phyloP scores from a whole-genome alignment of 345 rosid species.

The Brassica cretica region DNA sequence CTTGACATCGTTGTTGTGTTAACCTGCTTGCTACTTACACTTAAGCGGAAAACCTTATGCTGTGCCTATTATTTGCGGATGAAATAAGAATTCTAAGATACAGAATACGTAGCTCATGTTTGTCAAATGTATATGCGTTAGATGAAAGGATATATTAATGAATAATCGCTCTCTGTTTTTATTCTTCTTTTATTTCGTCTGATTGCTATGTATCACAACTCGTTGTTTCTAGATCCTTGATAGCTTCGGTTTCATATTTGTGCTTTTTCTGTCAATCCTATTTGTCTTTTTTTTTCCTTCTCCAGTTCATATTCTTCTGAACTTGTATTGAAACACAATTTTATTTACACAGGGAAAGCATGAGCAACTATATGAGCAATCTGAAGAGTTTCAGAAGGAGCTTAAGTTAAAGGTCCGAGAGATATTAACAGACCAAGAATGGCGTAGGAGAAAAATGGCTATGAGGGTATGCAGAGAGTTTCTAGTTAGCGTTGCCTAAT shows the following conservation, averaged over 20 bases:
- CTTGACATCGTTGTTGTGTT: not conserved
- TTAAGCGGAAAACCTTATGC: not conserved
- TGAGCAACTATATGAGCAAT: slow-evolving; percentile 68
- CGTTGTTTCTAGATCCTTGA: not conserved
- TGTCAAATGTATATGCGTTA: too few relatives aligned
- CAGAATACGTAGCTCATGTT: slow-evolving; percentile 1
- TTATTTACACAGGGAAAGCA: slow-evolving; percentile 69
- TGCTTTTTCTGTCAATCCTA: not conserved
- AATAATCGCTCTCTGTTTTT: too few relatives aligned
- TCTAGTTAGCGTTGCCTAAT: slow-evolving; percentile 17
- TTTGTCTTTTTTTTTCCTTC: not conserved
- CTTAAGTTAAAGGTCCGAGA: slow-evolving; percentile 39
- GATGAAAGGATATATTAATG: too few relatives aligned
- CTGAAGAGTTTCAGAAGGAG: slow-evolving; percentile 79
- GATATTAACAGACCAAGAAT: slow-evolving; percentile 18
- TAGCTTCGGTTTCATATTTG: not conserved
- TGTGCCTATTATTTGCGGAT: not conserved
- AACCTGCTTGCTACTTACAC: not conserved
- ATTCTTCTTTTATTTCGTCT: not conserved
- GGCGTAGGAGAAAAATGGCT: slow-evolving; percentile 98
- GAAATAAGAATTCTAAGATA: slow-evolving; percentile 3
- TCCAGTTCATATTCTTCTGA: slow-evolving; percentile 11
- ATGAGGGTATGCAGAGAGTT: slow-evolving; percentile 71
- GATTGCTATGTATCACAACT: slow-evolving; percentile 7
- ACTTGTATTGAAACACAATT: not conserved